Evolutionary conservation across 176 grass and related monocot species (phyloP), one percentile per base, ranked within the genome.

Genomic region (Neostapfia colusana): DNA sequence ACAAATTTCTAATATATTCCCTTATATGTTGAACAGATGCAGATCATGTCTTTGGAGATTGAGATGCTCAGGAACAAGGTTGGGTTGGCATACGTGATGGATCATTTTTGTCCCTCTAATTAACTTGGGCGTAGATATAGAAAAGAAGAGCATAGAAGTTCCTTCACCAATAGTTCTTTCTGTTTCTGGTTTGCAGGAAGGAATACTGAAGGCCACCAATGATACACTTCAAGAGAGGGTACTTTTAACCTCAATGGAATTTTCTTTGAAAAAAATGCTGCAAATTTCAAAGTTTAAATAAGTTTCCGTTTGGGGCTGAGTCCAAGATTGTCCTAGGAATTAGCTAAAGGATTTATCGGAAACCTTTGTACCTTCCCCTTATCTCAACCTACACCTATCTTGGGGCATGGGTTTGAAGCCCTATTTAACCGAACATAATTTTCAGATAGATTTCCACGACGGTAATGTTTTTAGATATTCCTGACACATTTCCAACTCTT

Each of bases 31-130:
- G 35, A 88, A 37, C 65, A 99, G 95, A 99, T 92, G 87, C 85
- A 92, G 84, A 66, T 95, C 37, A 90, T 95, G 56, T 92, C 85
- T 21, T 76, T 67, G 71, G 87, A 95, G 71, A 89, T 99, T 53
- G 79, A 90, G 77, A 80, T 82, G 65, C 85, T 99, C 58, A 88
- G 79, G 83, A 90, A 86, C 70, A 81, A 99, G 92, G 95, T 99
- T 76, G 28, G 81, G 7, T 74, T 36, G 72, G 18, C 23, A n/a
- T 64, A 14, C 17, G 59, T 35, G 2, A 17, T 6, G 6, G 12
- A 23, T 78, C 11, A 35, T 72, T 78, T 64, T 58, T 59, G 39
- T 82, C 72, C 25, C 42, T 60, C 3, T 20, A 54, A 21, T 15
- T 2, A 83, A 15, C 15, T 60, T 24, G 8, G 41, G 25, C 23